Conservation (phyloP, 441 rosid genomes). For the Erodium texanum region DNA sequence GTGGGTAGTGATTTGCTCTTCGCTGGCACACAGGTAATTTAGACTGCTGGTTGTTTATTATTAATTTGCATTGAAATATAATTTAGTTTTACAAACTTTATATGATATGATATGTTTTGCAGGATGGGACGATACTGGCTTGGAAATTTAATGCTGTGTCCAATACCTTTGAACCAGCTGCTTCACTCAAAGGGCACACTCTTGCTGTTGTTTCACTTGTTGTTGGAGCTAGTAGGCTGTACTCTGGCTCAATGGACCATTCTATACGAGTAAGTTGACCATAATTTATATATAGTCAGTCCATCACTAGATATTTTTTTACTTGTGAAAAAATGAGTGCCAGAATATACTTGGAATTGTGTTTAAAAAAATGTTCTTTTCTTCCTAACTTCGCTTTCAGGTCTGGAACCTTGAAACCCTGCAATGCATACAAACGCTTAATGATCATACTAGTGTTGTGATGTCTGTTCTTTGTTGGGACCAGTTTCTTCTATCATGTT, state of each 20-base stretch:
- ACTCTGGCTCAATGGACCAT: slow-evolving; percentile 93
- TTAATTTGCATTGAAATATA: not conserved
- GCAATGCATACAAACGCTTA: slow-evolving; percentile 83
- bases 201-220: slow-evolving; percentile 73
- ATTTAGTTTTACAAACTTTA: not conserved
- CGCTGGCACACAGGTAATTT: slow-evolving; percentile 79
- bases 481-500: slow-evolving; percentile 91
- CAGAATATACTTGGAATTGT: not conserved
- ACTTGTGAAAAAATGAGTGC: not conserved
- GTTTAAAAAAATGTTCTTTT: not conserved
- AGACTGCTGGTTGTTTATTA: not conserved
- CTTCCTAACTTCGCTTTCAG: slow-evolving; percentile 24
- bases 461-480: slow-evolving; percentile 99
- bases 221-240: slow-evolving; percentile 86
- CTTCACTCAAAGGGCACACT: slow-evolving; percentile 59
- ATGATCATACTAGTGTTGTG: slow-evolving; percentile 72
- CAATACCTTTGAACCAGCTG: slow-evolving; percentile 74
- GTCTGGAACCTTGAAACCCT: slow-evolving; percentile 88
- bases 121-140: slow-evolving; percentile 84
- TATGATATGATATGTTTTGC: slow-evolving; percentile 19
- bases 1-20: slow-evolving; percentile 78
- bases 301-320: not conserved
- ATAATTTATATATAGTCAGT: not conserved
- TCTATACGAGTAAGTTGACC: slow-evolving; percentile 53
- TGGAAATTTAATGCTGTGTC: slow-evolving; percentile 76